Evolutionary conservation across 179 eudicot species (phyloP).

Genomic region (Spinacia oleracea): DNA sequence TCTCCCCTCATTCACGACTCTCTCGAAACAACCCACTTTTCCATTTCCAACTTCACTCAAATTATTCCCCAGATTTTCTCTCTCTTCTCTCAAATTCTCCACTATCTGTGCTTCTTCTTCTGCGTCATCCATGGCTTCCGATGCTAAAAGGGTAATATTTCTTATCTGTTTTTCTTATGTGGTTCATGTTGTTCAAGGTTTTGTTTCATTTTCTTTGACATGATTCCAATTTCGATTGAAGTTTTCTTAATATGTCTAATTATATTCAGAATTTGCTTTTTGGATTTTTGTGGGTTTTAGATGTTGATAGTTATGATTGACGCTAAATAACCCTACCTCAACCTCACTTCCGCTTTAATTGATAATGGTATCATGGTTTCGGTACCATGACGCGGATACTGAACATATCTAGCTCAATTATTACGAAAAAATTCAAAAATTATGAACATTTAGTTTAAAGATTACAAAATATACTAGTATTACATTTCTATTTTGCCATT

Average conservation of each 20-base stretch:
- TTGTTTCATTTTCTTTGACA: not conserved
- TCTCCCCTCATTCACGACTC: constrained; percentile 29
- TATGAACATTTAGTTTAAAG: too few relatives aligned
- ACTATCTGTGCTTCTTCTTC: constrained; percentile 28
- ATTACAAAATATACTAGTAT: too few relatives aligned
- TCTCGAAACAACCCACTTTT: constrained; percentile 35
- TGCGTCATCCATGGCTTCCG: constrained; percentile 57
- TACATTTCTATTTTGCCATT: too few relatives aligned
- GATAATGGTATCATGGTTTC: too few relatives aligned
- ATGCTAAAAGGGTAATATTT: constrained; percentile 55
- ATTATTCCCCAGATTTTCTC: constrained; percentile 6
- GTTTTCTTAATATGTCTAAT: not conserved
- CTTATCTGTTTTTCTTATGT: not conserved
- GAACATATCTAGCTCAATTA: too few relatives aligned
- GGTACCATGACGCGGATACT: too few relatives aligned
- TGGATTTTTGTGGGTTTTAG: not conserved
- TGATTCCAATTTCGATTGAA: not conserved
- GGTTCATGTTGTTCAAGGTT: not conserved
- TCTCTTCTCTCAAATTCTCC: constrained; percentile 23
- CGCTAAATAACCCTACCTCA: not conserved
- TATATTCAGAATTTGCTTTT: not conserved
- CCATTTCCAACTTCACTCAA: constrained; percentile 8
- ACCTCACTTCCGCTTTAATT: too few relatives aligned
- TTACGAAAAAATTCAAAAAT: too few relatives aligned
- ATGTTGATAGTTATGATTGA: not conserved